phyloP scores from a whole-genome alignment of 116 monocot genomes.

The Thalassia testudinum region DNA sequence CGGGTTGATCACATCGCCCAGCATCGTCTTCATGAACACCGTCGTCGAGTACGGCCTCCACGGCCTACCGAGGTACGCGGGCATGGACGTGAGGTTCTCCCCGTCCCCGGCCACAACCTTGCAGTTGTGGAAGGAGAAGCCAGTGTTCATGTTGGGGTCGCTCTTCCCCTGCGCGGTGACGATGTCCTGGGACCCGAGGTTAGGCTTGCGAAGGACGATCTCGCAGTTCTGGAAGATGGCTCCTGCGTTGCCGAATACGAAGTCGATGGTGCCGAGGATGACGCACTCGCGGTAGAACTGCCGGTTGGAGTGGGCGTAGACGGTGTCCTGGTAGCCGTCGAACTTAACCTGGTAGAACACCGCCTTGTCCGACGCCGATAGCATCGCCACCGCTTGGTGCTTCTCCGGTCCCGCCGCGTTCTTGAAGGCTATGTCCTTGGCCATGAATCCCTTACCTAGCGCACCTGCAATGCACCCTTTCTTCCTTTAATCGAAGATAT shows the following conservation, averaged over 20 bases:
- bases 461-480: background rate
- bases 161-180: constrained; percentile 41
- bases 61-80: constrained; percentile 25
- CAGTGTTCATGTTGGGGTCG: constrained; percentile 46
- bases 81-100: constrained; percentile 9
- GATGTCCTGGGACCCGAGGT: constrained; percentile 1
- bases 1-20: constrained; percentile 10
- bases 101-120: constrained; percentile 5
- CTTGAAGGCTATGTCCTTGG: background rate
- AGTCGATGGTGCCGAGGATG: too few species aligned
- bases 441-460: background rate
- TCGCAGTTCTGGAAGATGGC: too few species aligned
- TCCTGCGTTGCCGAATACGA: too few species aligned
- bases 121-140: constrained; percentile 24
- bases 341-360: background rate
- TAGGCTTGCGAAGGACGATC: too few species aligned
- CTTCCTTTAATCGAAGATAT: too few species aligned
- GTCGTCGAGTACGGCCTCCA: constrained; percentile 33
- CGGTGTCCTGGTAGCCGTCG: background rate
- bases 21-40: constrained; percentile 16
- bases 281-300: too few species aligned
- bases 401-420: background rate
- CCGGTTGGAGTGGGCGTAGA: background rate
- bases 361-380: background rate
- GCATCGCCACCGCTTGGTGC: background rate